Evolutionary conservation across 257 asterid species (phyloP).

Genomic region (Ophiorrhiza pumila): DNA sequence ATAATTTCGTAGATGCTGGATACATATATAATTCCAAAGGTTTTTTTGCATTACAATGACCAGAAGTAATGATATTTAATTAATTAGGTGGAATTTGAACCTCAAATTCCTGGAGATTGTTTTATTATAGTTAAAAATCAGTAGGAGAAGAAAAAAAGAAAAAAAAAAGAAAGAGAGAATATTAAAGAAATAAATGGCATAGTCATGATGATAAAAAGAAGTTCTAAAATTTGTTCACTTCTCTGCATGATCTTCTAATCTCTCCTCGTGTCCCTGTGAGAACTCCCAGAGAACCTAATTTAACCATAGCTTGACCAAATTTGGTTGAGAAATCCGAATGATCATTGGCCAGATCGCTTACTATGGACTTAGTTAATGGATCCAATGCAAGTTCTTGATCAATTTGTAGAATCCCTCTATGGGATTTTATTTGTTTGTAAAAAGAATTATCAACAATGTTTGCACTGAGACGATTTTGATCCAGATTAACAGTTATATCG

Average conservation of each 20-base stretch:
- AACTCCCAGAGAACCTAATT: constrained; percentile 5
- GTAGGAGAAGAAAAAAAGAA: too few relatives aligned
- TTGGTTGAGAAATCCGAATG: background rate
- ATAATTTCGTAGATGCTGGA: too few relatives aligned
- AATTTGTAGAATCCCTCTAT: constrained; percentile 44
- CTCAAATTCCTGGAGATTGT: too few relatives aligned
- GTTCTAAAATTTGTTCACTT: background rate
- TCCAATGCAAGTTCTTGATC: constrained; percentile 50
- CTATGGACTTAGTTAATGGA: background rate
- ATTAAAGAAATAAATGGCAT: too few relatives aligned
- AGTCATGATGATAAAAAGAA: too few relatives aligned
- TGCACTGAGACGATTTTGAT: constrained; percentile 42
- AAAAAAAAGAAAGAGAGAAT: too few relatives aligned
- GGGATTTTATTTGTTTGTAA: constrained; percentile 33
- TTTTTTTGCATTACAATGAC: too few relatives aligned
- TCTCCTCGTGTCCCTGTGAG: background rate
- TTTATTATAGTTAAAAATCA: too few relatives aligned
- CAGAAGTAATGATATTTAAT: too few relatives aligned
- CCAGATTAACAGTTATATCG: constrained; percentile 39
- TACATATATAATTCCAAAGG: too few relatives aligned
- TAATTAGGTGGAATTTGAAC: too few relatives aligned
- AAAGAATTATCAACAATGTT: constrained; percentile 40
- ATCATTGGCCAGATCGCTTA: background rate
- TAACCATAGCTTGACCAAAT: constrained; percentile 6
- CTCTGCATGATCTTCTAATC: constrained; percentile 5